Base-by-base conservation (phyloP, 164 flowering plant species). In the Kingdonia uniflora region DNA sequence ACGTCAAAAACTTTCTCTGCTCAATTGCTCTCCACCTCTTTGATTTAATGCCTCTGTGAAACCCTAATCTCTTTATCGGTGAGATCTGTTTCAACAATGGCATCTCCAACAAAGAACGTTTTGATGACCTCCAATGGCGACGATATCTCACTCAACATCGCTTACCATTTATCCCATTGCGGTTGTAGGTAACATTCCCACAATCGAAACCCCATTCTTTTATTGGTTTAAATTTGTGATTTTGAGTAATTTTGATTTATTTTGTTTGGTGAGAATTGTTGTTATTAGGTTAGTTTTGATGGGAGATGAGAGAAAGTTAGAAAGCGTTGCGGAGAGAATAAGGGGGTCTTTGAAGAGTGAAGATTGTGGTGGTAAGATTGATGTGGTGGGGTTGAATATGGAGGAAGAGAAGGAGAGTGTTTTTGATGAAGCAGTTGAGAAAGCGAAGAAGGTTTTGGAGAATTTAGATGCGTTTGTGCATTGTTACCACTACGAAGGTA, bases 41-140 rank as follows among this genome's bases (percentile, higher is more conserved):
- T n/a, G n/a, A n/a, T n/a, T n/a, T n/a, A n/a, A n/a, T n/a, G n/a
- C n/a, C n/a, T n/a, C n/a, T n/a, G n/a, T n/a, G n/a, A n/a, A n/a
- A n/a, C n/a, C n/a, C n/a, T n/a, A n/a, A n/a, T n/a, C n/a, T n/a
- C n/a, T n/a, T n/a, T n/a, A n/a, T n/a, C n/a, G n/a, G n/a, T n/a
- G n/a, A n/a, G n/a, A n/a, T n/a, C n/a, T n/a, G n/a, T n/a, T n/a
- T 3, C 0, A 46, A 11, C 24, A 2, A 19, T 17, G 49, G 14
- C 21, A 5, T 19, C 4, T 17, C 44, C 13, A 20, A 2, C 26
- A 23, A 92, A 82, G 89, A 82, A 71, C 26, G 83, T 92, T 21
- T 43, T 92, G 67, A 54, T 92, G 1, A 82, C 95, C 11, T 84
- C 91, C 46, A 75, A 74, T 50, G 98, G 90, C 33, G 91, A 86